phyloP scores from a whole-genome alignment of 169 alveolate species.

The Eimeria maxima region DNA sequence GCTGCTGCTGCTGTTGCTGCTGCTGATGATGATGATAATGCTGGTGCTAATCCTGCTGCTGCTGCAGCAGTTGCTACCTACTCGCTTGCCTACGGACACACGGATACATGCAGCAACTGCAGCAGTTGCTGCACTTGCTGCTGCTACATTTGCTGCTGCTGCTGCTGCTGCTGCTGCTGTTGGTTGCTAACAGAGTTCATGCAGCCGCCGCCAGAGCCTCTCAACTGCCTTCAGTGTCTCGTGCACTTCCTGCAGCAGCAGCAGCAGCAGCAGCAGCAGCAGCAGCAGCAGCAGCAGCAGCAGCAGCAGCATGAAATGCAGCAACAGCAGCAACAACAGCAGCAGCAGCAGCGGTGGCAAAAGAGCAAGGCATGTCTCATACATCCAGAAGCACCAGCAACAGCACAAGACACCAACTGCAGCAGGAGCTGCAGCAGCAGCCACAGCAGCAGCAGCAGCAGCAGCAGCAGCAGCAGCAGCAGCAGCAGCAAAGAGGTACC shows the following conservation, averaged over 20 bases:
- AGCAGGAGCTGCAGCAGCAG: constrained; percentile 18
- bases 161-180: not conserved
- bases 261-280: no score
- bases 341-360: not conserved
- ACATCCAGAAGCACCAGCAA: not conserved
- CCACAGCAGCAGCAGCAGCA: not conserved
- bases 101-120: not conserved
- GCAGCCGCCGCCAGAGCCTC: constrained; percentile 35
- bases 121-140: not conserved
- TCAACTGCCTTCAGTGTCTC: constrained; percentile 51
- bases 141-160: not conserved
- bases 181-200: constrained; percentile 2
- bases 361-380: not conserved
- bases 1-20: no score
- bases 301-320: no score
- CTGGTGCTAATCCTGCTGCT: no score
- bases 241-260: not conserved
- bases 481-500: not conserved
- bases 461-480: no score
- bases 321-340: not conserved
- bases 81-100: no score
- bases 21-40: no score
- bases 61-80: not conserved
- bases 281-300: no score
- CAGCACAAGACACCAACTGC: not conserved